Percentiles rank a stretch among this genome's conserved stretches.
Conservation (phyloP, 345 rosid genomes). For the Aquilaria malaccensis region DNA sequence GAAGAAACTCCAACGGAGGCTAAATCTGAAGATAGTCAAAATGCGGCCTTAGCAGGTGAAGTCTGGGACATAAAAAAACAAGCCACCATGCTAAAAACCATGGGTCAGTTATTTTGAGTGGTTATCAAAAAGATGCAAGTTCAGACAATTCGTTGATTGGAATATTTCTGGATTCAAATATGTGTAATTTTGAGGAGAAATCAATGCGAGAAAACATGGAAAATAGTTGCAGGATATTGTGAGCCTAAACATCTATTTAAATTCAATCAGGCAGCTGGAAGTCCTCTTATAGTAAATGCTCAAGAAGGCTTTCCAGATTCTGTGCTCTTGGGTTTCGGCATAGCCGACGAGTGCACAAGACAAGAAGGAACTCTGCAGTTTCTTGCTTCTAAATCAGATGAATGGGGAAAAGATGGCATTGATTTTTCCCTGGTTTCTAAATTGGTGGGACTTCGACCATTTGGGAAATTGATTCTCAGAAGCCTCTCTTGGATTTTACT, state of each 20-base stretch:
- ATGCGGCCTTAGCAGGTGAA: too few species aligned
- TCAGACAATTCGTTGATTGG: neutral
- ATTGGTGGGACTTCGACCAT: slow-evolving; percentile 36
- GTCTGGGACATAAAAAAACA: too few species aligned
- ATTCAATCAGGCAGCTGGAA: slow-evolving; percentile 29
- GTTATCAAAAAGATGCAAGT: too few species aligned
- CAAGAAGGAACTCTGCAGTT: slow-evolving; percentile 48
- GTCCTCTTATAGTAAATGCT: slow-evolving; percentile 40
- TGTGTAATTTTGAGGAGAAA: slow-evolving; percentile 24
- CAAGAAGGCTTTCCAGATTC: slow-evolving; percentile 36
- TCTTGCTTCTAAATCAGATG: slow-evolving; percentile 44
- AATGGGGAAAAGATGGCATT: slow-evolving; percentile 35
- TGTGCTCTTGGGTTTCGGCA: slow-evolving; percentile 27
- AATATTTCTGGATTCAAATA: slow-evolving; percentile 19
- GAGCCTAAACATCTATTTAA: slow-evolving; percentile 32
- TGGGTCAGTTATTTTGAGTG: too few species aligned
- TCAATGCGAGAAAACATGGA: slow-evolving; percentile 39
- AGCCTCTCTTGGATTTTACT: slow-evolving; percentile 51
- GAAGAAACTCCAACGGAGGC: too few species aligned
- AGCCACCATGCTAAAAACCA: too few species aligned
- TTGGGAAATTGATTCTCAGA: slow-evolving; percentile 23
- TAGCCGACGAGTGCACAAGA: slow-evolving; percentile 36
- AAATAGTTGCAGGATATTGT: slow-evolving; percentile 22
- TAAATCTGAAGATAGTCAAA: too few species aligned
- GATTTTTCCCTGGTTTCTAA: slow-evolving; percentile 45